phyloP scores from a whole-genome alignment of 257 asterid genomes.

The Datura wrightii region DNA sequence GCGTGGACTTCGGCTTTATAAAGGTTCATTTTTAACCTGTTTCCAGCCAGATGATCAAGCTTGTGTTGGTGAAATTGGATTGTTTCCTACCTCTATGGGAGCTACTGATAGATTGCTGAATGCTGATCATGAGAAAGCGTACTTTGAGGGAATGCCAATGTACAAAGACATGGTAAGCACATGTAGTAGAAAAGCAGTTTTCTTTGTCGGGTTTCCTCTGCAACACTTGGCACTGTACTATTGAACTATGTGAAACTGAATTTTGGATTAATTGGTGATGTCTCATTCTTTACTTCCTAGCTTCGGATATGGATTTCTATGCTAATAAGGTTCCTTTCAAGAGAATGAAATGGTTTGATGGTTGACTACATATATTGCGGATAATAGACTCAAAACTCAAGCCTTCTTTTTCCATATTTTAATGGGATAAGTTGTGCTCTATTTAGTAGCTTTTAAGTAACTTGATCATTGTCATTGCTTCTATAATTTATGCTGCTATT shows the following conservation, averaged over 20 bases:
- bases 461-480: constrained; percentile 16
- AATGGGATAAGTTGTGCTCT: background rate
- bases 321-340: background rate
- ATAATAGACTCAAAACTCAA: constrained; percentile 22
- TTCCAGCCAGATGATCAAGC: constrained; percentile 76
- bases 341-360: background rate
- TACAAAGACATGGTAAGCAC: constrained; percentile 73
- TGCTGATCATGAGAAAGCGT: constrained; percentile 86
- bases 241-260: constrained; percentile 11
- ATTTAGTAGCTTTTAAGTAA: constrained; percentile 14
- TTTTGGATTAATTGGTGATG: background rate
- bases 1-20: background rate
- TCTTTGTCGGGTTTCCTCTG: background rate
- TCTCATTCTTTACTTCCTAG: background rate
- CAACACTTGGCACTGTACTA: background rate
- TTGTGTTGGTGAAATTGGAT: constrained; percentile 87
- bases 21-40: constrained; percentile 27
- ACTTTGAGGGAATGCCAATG: constrained; percentile 89
- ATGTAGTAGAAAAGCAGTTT: background rate
- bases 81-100: constrained; percentile 79
- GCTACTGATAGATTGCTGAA: constrained; percentile 79
- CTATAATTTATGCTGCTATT: background rate
- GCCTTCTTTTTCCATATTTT: background rate
- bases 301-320: background rate
- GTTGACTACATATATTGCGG: background rate